Evolutionary conservation across 257 asterid genomes (phyloP), one percentile per base, ranked within the genome.

Genomic region (Agastache rugosa): DNA sequence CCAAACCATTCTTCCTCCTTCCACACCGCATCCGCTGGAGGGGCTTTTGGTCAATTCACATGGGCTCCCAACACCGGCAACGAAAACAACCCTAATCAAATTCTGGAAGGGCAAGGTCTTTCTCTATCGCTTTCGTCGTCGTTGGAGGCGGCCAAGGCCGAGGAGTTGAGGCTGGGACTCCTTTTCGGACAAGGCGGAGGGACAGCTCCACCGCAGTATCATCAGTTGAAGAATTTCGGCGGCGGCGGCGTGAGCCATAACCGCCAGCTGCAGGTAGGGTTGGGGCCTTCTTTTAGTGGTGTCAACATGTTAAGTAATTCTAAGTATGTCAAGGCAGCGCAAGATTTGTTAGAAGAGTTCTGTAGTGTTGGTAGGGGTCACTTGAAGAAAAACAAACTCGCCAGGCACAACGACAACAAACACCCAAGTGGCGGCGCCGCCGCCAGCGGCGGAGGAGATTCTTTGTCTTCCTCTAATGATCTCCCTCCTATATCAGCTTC

Each of bases 311-410:
- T 94, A 71, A 78, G 96, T 67, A 92, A 83, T 59, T 92, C 97
- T 0, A 88, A 76, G 59, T 94, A 92, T 27, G 90, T 88, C 0
- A 92, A 94, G 71, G 90, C 96, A 1, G 97, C 96, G 0, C 96
- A 90, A 53, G 97, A 92, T 44, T 75, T 94, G 83, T 63, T 94
- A 61, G 96, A 89, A 69, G 99, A 94, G 69, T 94, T 94, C 69
- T 94, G 99, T 73, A 87, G 89, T 54, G 99, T 92, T 48, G 96
- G 98, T 51, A 87, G 90, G 44, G 93, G 90, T n/a, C 94, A 82
- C 17, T 81, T 85, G 67, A 85, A 83, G 89, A 91, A 89, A 73
- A 87, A 35, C 80, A 88, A 87, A 20, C 31, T 75, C 63, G 61
- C 59, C n/a, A 84, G 67, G 67, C 69, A 78, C 35, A 79, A 70